phyloP scores from a whole-genome alignment of 2,329 filamentous ascomycete genomes.

The Penicillium expansum region DNA sequence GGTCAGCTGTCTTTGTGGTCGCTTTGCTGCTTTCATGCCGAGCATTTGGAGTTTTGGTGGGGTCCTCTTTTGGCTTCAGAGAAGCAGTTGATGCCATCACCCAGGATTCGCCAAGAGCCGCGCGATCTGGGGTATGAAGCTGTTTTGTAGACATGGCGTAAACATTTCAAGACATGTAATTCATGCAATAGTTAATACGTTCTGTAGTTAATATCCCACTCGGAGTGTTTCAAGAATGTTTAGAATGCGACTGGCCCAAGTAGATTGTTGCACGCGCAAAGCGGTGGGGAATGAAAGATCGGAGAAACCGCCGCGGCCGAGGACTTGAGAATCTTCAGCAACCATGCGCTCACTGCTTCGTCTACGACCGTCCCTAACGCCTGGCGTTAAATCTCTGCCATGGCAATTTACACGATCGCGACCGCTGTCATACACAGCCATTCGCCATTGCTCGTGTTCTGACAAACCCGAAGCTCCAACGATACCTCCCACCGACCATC shows the following conservation, averaged over 20 bases:
- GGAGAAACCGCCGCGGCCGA: slow-evolving; percentile 12
- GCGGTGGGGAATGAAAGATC: slow-evolving; percentile 24
- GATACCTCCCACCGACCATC: slow-evolving; percentile 49
- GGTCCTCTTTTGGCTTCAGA: slow-evolving; percentile 14
- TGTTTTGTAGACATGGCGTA: slow-evolving; percentile 18
- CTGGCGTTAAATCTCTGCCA: neutral
- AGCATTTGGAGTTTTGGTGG: neutral
- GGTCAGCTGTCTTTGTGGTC: slow-evolving; percentile 4
- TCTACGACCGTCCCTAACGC: slow-evolving; percentile 16
- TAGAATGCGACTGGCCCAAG: neutral
- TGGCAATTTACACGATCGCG: slow-evolving; percentile 7
- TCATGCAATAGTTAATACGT: neutral
- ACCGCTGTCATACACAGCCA: slow-evolving; percentile 19
- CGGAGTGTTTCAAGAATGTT: neutral
- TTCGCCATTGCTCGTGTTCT: slow-evolving; percentile 24
- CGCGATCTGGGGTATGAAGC: slow-evolving; percentile 13
- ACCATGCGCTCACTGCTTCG: slow-evolving; percentile 26
- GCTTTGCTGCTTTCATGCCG: slow-evolving; percentile 2
- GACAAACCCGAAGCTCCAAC: slow-evolving; percentile 24
- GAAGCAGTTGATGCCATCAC: slow-evolving; percentile 31
- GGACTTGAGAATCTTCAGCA: slow-evolving; percentile 10
- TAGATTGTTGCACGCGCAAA: slow-evolving; percentile 11
- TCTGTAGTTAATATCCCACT: neutral
- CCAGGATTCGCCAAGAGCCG: slow-evolving; percentile 39
- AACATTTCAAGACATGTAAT: slow-evolving; percentile 13